phyloP scores from a whole-genome alignment of 1,284 basidiomycete genomes.

The Fereydounia khargensis region DNA sequence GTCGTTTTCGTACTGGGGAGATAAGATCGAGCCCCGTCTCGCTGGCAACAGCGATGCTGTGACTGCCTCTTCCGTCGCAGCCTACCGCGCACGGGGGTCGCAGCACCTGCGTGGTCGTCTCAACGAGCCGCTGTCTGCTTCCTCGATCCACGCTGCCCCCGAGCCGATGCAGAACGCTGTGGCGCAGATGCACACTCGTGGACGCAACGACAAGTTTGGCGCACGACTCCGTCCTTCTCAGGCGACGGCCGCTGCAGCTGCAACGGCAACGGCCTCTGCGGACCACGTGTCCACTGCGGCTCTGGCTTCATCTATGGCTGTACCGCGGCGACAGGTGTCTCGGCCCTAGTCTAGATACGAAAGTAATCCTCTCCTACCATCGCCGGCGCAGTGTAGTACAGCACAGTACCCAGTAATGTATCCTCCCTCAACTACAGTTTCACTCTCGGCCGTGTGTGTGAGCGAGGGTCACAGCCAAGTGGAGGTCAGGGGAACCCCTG shows the following conservation, averaged over 20 bases:
- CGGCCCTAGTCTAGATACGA: no score
- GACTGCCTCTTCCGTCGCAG: neutral
- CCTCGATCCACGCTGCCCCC: conserved; percentile 20
- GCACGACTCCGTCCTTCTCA: conserved; percentile 5
- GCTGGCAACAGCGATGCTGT: neutral
- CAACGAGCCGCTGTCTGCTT: conserved; percentile 18
- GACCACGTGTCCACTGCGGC: no score
- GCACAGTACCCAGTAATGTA: no score
- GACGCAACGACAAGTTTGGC: conserved; percentile 34
- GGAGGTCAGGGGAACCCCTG: no score
- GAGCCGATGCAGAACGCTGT: conserved; percentile 27
- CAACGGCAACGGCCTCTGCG: neutral
- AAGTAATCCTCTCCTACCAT: no score
- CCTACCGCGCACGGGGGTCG: neutral
- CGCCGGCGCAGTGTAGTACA: no score
- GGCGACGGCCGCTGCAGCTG: neutral
- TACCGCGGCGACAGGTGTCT: no score
- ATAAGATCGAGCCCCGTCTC: conserved; percentile 27
- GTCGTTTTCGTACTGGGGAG: conserved; percentile 47
- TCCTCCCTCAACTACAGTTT: no score
- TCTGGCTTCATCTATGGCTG: no score
- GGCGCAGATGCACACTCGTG: conserved; percentile 29
- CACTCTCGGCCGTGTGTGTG: no score
- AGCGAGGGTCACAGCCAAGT: no score
- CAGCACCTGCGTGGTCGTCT: no score